Conservation (phyloP, 768 basidiomycete species). For the Termitomyces sp. region DNA sequence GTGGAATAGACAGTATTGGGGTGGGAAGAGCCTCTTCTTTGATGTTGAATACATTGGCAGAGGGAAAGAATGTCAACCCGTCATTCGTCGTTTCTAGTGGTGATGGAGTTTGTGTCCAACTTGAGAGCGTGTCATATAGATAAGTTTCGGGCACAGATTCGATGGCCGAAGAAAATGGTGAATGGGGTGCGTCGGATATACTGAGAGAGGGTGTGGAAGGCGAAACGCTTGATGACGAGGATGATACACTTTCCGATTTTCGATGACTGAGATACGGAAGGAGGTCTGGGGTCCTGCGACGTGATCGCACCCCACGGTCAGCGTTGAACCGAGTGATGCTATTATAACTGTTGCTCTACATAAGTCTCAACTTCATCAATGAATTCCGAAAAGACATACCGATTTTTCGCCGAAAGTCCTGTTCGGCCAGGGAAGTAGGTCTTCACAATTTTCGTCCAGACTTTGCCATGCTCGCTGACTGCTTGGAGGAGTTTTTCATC, state of each 20-base stretch:
- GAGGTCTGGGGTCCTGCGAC: conserved; percentile 31
- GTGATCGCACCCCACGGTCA: conserved; percentile 28
- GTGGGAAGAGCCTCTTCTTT: conserved; percentile 17
- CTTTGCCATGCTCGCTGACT: conserved; percentile 49
- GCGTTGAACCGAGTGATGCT: conserved; percentile 44
- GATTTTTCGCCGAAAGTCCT: conserved; percentile 54
- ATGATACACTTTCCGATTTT: conserved; percentile 32
- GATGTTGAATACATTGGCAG: conserved; percentile 11
- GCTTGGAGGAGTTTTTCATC: conserved; percentile 49
- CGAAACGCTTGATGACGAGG: conserved; percentile 33
- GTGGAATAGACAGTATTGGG: conserved; percentile 17
- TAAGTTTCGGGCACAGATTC: conserved; percentile 17
- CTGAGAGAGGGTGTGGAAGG: conserved; percentile 28
- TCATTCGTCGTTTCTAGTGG: conserved; percentile 11
- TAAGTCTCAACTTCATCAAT: not conserved
- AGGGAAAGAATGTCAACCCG: conserved; percentile 12
- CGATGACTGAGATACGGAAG: conserved; percentile 22
- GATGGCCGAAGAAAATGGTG: conserved; percentile 16
- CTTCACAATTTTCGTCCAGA: conserved; percentile 59
- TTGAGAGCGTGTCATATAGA: conserved; percentile 16
- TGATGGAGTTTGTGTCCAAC: conserved; percentile 17
- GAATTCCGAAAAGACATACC: conserved; percentile 24
- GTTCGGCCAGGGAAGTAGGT: conserved; percentile 57
- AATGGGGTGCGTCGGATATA: conserved; percentile 19
- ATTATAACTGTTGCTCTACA: conserved; percentile 33